phyloP scores from a whole-genome alignment of 305 asterid species.

The Fraxinus floribunda region DNA sequence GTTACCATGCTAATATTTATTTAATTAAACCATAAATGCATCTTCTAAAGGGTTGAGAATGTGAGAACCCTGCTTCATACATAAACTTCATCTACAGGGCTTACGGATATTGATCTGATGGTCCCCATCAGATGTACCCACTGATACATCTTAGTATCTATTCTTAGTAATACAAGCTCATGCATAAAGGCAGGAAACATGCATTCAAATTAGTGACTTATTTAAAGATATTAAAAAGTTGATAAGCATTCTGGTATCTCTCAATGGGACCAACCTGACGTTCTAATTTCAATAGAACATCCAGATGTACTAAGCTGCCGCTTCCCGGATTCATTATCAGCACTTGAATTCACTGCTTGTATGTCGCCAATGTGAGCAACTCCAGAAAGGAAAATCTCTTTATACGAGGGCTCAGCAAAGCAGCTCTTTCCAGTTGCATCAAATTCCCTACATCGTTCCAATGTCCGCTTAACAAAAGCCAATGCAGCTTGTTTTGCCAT shows the following conservation, averaged over 20 bases:
- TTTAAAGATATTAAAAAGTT: slow-evolving; percentile 13
- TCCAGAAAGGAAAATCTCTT: slow-evolving; percentile 72
- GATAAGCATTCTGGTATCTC: slow-evolving; percentile 20
- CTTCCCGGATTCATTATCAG: slow-evolving; percentile 56
- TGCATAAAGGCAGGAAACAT: not conserved
- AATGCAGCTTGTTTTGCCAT: slow-evolving; percentile 86
- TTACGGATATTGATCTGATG: not conserved
- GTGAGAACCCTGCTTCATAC: not conserved
- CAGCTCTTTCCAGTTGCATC: slow-evolving; percentile 76
- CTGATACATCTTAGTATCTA: not conserved
- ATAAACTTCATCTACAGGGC: not conserved
- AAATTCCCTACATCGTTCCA: slow-evolving; percentile 70
- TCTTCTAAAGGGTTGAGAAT: not conserved
- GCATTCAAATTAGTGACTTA: not conserved
- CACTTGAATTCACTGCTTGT: slow-evolving; percentile 41
- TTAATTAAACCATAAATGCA: not conserved
- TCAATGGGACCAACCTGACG: slow-evolving; percentile 56
- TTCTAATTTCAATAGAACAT: slow-evolving; percentile 55
- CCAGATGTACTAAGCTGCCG: slow-evolving; percentile 46
- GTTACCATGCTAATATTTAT: not conserved
- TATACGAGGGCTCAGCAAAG: slow-evolving; percentile 65
- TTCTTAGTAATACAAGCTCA: not conserved
- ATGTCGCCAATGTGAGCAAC: slow-evolving; percentile 53
- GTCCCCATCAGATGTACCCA: not conserved
- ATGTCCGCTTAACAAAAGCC: slow-evolving; percentile 73